A percentile compares a stretch with the other conserved stretches of the same genome.
These are phyloP conservation scores for Rhododendron griersonianum DNA, from an alignment of 148 eudicot species.

Conservation along the genomic window DNA sequence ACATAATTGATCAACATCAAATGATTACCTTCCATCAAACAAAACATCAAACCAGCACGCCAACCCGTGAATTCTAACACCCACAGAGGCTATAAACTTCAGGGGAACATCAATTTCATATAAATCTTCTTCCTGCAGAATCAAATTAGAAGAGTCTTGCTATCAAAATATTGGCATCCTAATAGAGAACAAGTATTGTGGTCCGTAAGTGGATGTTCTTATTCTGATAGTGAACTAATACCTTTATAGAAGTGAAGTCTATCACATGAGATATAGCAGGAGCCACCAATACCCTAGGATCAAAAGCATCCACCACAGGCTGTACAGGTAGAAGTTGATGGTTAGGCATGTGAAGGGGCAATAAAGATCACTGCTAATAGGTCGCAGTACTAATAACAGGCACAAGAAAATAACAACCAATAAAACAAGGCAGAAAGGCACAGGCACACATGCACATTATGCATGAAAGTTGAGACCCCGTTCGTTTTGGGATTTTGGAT, in stretches of 20 bases:
- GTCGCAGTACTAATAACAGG: neutral
- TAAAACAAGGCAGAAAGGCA: neutral
- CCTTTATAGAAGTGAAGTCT: constrained; percentile 78
- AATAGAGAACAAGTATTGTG: neutral
- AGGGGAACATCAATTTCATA: constrained; percentile 89
- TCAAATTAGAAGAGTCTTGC: neutral
- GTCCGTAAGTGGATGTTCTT: neutral
- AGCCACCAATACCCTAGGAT: constrained; percentile 91
- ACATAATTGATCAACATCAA: neutral
- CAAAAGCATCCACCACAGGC: constrained; percentile 99
- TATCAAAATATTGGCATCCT: neutral
- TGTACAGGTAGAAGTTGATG: constrained; percentile 23
- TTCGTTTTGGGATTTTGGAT: no score
- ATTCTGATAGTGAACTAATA: constrained; percentile 11
- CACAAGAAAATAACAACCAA: neutral
- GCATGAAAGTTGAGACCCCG: neutral
- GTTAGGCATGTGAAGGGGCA: neutral
- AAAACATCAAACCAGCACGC: constrained; percentile 99
- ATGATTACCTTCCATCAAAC: constrained; percentile 82
- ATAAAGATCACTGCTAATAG: neutral
- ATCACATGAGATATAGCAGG: constrained; percentile 79
- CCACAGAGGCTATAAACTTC: constrained; percentile 70
- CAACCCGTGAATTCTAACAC: constrained; percentile 87
- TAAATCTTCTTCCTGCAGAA: constrained; percentile 79
- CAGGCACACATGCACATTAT: neutral